Conservation (phyloP, 768 basidiomycete genomes). For the Mycena alexandri region DNA sequence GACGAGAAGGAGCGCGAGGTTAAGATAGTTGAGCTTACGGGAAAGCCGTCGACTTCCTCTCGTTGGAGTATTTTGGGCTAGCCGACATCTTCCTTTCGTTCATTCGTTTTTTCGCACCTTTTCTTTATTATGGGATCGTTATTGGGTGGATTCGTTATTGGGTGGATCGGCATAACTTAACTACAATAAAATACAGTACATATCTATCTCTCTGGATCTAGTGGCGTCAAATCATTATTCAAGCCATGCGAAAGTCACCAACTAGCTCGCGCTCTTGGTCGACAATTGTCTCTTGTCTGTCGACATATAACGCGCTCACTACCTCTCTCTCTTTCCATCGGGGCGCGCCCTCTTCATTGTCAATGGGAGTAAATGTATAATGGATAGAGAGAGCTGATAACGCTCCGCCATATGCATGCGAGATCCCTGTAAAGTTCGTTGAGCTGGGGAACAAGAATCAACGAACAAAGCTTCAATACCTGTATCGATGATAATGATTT, state of each 20-base stretch:
- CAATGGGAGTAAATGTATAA: conserved; percentile 81
- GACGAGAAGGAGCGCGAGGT: conserved; percentile 79
- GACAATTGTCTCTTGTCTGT: conserved; percentile 64
- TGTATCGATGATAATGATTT: conserved; percentile 96
- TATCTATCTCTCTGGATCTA: conserved; percentile 11
- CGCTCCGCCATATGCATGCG: conserved; percentile 94
- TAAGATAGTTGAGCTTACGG: conserved; percentile 59
- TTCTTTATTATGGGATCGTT: too few relatives aligned
- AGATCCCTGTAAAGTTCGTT: conserved; percentile 71
- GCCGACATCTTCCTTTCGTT: neutral
- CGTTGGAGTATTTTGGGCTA: conserved; percentile 29
- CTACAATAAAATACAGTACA: conserved; percentile 7
- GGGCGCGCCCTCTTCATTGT: conserved; percentile 48
- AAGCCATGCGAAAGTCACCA: conserved; percentile 51
- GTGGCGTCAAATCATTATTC: conserved; percentile 6
- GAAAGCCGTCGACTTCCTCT: conserved; percentile 34
- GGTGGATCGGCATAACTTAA: conserved; percentile 17
- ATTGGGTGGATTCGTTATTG: neutral
- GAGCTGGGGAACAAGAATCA: neutral
- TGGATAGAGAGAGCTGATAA: conserved; percentile 90
- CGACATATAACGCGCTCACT: conserved; percentile 73
- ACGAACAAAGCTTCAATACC: conserved; percentile 58
- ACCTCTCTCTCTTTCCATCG: conserved; percentile 74
- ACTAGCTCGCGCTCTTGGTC: conserved; percentile 61
- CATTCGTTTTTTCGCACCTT: neutral